Evolutionary conservation across 495 filamentous ascomycete species (phyloP).

Genomic region (Amniculicola lignicola): DNA sequence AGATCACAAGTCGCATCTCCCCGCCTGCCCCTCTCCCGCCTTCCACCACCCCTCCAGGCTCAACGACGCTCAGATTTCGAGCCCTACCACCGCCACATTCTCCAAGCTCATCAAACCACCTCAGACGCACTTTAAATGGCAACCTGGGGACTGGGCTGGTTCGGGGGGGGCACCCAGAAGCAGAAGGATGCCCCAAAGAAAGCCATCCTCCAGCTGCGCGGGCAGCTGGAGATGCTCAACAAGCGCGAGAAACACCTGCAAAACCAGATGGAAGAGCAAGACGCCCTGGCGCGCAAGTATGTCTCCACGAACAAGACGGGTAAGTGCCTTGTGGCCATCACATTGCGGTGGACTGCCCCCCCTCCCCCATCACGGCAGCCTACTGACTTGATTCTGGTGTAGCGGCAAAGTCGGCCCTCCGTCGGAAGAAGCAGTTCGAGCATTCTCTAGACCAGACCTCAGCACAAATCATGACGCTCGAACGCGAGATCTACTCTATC

Average conservation of each 20-base stretch:
- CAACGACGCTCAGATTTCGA: too few relatives aligned
- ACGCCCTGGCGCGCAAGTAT: conserved; percentile 84
- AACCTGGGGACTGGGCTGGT: conserved; percentile 42
- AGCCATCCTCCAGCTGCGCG: conserved; percentile 83
- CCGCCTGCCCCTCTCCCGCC: too few relatives aligned
- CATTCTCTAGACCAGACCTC: conserved; percentile 86
- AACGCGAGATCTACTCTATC: conserved; percentile 94
- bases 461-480: conserved; percentile 83
- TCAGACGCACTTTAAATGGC: too few relatives aligned
- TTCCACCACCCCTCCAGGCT: too few relatives aligned
- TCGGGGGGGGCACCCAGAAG: conserved; percentile 59
- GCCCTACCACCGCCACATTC: too few relatives aligned
- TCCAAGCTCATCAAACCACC: background rate
- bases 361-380: background rate
- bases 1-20: too few relatives aligned
- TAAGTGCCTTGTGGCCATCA: conserved; percentile 45
- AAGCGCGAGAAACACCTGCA: conserved; percentile 92
- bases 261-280: conserved; percentile 89
- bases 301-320: conserved; percentile 86
- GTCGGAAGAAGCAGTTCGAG: conserved; percentile 91
- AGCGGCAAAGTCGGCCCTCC: conserved; percentile 89
- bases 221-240: conserved; percentile 94
- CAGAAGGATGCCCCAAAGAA: conserved; percentile 94
- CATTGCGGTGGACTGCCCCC: too few relatives aligned
- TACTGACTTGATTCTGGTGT: conserved; percentile 21